These are phyloP conservation scores for Geotrichum aggregatum DNA, from an alignment of 1,139 yeast species.

Conservation along the genomic window DNA sequence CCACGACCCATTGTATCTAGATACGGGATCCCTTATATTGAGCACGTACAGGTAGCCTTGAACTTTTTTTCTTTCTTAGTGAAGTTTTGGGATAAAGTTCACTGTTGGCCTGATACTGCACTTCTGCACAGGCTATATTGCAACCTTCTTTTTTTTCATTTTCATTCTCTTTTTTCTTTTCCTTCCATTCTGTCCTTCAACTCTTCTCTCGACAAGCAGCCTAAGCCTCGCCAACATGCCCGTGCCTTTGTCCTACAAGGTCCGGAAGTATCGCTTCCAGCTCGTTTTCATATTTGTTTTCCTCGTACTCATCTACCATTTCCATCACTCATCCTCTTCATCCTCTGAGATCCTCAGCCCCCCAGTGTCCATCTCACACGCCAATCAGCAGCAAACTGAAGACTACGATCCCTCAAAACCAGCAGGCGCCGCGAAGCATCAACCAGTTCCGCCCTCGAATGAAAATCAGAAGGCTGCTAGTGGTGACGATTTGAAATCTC, in stretches of 20 bases:
- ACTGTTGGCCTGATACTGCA: too few species aligned
- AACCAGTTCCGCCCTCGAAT: conserved; percentile 3
- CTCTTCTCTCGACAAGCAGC: too few species aligned
- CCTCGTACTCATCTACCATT: conserved; percentile 14
- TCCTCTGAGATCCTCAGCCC: background rate
- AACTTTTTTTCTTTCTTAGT: too few species aligned
- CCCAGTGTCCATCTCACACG: background rate
- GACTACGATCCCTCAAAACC: conserved; percentile 11
- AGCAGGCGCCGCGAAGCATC: conserved; percentile 13
- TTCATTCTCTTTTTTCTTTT: background rate
- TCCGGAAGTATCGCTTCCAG: conserved; percentile 20
- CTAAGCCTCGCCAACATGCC: conserved; percentile 12
- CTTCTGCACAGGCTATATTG: too few species aligned
- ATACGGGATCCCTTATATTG: too few species aligned
- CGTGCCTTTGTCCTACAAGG: conserved; percentile 16
- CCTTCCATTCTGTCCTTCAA: background rate
- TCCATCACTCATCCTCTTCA: conserved; percentile 10
- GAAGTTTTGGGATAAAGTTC: too few species aligned
- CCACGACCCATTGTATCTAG: too few species aligned
- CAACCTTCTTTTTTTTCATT: background rate
- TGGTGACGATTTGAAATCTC: background rate
- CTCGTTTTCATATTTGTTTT: conserved; percentile 15
- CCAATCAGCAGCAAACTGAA: background rate
- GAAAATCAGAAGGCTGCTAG: background rate
- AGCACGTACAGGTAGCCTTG: too few species aligned